These are phyloP conservation scores for Dictyostelium intermedium DNA, from an alignment of 78 protist genomes.

Conservation along the genomic window DNA sequence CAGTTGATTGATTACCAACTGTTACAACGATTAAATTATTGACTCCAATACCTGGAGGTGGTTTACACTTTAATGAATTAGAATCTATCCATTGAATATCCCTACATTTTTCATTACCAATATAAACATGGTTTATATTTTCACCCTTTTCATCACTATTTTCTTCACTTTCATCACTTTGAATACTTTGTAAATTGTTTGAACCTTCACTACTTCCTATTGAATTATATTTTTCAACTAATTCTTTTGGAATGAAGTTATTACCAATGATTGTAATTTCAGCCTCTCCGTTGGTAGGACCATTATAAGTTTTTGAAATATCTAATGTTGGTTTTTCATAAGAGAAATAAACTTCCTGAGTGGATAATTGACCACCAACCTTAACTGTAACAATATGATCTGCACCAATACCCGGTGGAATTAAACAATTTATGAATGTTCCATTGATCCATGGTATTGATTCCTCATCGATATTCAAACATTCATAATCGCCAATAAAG, in stretches of 20 bases:
- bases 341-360: neutral
- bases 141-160: neutral
- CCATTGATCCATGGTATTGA: neutral
- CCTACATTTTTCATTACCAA: neutral
- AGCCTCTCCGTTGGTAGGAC: neutral
- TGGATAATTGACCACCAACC: neutral
- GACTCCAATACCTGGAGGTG: neutral
- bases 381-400: neutral
- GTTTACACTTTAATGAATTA: neutral
- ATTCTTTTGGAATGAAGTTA: conserved; percentile 22
- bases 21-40: neutral
- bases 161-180: neutral
- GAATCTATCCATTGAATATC: neutral
- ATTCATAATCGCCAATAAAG: neutral
- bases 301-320: neutral
- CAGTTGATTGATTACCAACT: neutral
- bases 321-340: neutral
- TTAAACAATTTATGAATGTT: neutral
- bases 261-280: conserved; percentile 8
- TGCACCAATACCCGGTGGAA: conserved; percentile 44
- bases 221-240: neutral
- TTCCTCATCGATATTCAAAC: neutral
- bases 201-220: neutral
- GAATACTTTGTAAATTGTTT: neutral
- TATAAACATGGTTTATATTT: neutral